Conservation (phyloP, 2,329 filamentous ascomycete genomes). For the Coniella lustricola region DNA sequence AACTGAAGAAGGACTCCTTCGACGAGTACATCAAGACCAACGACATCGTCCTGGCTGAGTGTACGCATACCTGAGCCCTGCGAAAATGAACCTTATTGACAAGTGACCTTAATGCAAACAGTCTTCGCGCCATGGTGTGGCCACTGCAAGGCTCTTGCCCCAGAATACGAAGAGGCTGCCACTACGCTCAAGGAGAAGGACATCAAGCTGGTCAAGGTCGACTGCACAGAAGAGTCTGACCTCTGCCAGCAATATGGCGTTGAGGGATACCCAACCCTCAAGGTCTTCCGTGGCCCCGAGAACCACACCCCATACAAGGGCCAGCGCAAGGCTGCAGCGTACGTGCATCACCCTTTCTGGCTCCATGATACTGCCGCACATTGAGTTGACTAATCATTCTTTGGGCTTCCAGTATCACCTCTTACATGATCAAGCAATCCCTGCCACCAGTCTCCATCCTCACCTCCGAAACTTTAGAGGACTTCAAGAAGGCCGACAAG, state of each 20-base stretch:
- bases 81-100: neutral
- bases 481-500: slow-evolving; percentile 98
- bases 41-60: slow-evolving; percentile 89
- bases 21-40: slow-evolving; percentile 78
- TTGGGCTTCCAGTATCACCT: slow-evolving; percentile 45
- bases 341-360: slow-evolving; percentile 27
- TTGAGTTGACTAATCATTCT: neutral
- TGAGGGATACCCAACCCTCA: slow-evolving; percentile 96
- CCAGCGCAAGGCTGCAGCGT: slow-evolving; percentile 77
- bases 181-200: slow-evolving; percentile 81
- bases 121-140: slow-evolving; percentile 96
- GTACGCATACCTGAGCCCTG: slow-evolving; percentile 43
- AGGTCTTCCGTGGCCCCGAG: slow-evolving; percentile 91
- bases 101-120: slow-evolving; percentile 25
- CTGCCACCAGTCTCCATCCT: slow-evolving; percentile 85
- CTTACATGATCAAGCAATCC: slow-evolving; percentile 98
- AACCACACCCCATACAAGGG: slow-evolving; percentile 78
- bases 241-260: slow-evolving; percentile 87
- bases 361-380: neutral
- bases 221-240: slow-evolving; percentile 91
- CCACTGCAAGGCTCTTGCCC: slow-evolving; percentile 96
- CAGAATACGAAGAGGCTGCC: slow-evolving; percentile 83
- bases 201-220: slow-evolving; percentile 78
- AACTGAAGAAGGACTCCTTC: slow-evolving; percentile 82
- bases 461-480: slow-evolving; percentile 74